phyloP scores from a whole-genome alignment of 768 basidiomycete genomes.

The Gymnopilus junonius region DNA sequence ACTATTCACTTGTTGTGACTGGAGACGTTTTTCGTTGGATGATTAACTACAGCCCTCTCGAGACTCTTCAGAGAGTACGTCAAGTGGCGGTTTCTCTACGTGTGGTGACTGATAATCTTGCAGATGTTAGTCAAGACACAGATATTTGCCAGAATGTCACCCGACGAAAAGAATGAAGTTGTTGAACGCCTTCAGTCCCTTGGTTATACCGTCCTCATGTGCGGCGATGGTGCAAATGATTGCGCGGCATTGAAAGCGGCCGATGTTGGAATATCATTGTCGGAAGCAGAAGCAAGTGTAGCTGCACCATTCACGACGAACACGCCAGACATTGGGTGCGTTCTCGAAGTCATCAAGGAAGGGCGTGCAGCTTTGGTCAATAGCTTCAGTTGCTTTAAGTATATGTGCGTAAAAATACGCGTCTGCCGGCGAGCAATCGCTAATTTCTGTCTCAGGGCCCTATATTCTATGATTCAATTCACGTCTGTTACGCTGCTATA shows the following conservation, averaged over 20 bases:
- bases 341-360: constrained; percentile 95
- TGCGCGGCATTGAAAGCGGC: constrained; percentile 98
- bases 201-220: constrained; percentile 97
- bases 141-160: constrained; percentile 98
- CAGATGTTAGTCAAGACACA: constrained; percentile 98
- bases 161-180: constrained; percentile 98
- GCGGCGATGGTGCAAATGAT: constrained; percentile 98
- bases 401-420: constrained; percentile 73
- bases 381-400: constrained; percentile 99
- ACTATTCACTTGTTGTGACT: constrained; percentile 90
- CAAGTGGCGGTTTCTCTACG: neutral
- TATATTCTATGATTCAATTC: constrained; percentile 98
- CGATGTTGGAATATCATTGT: constrained; percentile 95
- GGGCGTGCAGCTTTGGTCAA: constrained; percentile 96
- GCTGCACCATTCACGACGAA: constrained; percentile 97
- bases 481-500: constrained; percentile 97
- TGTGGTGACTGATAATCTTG: neutral
- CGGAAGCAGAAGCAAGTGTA: constrained; percentile 97
- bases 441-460: constrained; percentile 63
- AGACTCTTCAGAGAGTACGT: constrained; percentile 90
- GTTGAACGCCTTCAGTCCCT: constrained; percentile 92
- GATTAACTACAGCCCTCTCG: constrained; percentile 91
- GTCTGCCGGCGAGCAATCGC: constrained; percentile 8
- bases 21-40: constrained; percentile 99
- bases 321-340: constrained; percentile 93